phyloP scores from a whole-genome alignment of 306 rosid genomes.

The Cicer judaicum region DNA sequence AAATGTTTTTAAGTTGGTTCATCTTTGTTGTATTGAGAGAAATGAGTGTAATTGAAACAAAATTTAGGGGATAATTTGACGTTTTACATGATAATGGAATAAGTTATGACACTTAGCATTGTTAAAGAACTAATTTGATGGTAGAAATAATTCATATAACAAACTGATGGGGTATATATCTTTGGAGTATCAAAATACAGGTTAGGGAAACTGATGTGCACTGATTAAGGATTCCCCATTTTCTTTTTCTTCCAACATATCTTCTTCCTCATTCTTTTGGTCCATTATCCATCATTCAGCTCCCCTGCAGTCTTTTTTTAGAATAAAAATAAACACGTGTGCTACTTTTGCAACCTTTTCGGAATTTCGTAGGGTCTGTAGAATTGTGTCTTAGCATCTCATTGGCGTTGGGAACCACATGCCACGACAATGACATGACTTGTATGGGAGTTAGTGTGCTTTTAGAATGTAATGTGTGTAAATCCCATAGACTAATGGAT shows the following conservation, averaged over 20 bases:
- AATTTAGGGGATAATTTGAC: background rate
- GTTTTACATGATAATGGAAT: background rate
- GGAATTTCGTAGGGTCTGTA: background rate
- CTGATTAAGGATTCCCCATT: background rate
- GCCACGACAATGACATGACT: background rate
- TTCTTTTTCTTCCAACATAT: too few relatives aligned
- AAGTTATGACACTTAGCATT: background rate
- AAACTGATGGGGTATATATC: background rate
- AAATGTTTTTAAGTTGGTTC: background rate
- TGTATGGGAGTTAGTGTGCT: background rate
- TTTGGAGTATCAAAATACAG: background rate
- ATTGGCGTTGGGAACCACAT: background rate
- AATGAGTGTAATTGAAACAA: background rate
- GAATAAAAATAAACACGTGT: too few relatives aligned
- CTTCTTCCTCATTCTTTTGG: too few relatives aligned
- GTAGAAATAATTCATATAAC: background rate
- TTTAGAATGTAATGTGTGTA: background rate
- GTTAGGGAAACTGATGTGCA: background rate
- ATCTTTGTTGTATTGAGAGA: background rate
- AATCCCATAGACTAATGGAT: background rate
- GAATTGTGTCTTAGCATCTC: background rate
- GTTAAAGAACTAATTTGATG: background rate
- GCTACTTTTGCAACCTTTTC: too few relatives aligned
- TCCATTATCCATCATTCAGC: too few relatives aligned
- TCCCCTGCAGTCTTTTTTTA: too few relatives aligned